Base-by-base conservation (phyloP, 2,329 filamentous ascomycete genomes). In the Magnaporthiopsis rhizophila region DNA sequence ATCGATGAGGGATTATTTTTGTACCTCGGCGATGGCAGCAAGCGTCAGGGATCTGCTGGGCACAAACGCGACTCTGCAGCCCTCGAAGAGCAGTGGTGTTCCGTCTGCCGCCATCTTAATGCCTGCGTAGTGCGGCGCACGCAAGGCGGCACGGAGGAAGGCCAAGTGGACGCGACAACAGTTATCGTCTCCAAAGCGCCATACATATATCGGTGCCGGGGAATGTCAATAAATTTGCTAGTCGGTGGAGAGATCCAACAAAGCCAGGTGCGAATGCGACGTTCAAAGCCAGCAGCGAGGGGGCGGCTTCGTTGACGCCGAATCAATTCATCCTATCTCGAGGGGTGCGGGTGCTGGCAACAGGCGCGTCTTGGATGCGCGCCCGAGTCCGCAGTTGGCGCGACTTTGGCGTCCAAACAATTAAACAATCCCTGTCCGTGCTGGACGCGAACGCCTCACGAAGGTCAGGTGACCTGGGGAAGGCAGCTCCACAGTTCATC, bases 51-150 rank as follows among this genome's bases (percentile, higher is more conserved):
- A 67, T 53, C 70, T 73, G 69, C 79, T 80, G 1, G 79, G 74
- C 53, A 82, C 78, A 68, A 82, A 82, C 50, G 78, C 78, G 67
- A 82, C 72, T 11, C 71, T 68, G 72, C 79, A 81, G 66, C 36
- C 62, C n/a, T 34, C 34, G 38, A 63, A 63, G 24, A 63, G 62
- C 32, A 15, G 21, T 11, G 62, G 24, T 11, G n/a, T 50, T 3
- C 28, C n/a, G 11, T 59, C 57, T 15, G 26, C 34, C 57, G 60
- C 38, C 60, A 62, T 62, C 24, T 60, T 38, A 30, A 60, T 3
- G 3, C 45, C 45, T 53, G 6, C 6, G 45, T 13, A 11, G 45
- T 53, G 45, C 45, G 45, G 15, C 45, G 7, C 18, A 21, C 45
- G 21, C 18, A 21, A 53, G 45, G 5, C 45, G 21, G 45, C 36